Evolutionary conservation across 805 yeast genomes (phyloP).

Genomic region (Metschnikowia kofuensis): DNA sequence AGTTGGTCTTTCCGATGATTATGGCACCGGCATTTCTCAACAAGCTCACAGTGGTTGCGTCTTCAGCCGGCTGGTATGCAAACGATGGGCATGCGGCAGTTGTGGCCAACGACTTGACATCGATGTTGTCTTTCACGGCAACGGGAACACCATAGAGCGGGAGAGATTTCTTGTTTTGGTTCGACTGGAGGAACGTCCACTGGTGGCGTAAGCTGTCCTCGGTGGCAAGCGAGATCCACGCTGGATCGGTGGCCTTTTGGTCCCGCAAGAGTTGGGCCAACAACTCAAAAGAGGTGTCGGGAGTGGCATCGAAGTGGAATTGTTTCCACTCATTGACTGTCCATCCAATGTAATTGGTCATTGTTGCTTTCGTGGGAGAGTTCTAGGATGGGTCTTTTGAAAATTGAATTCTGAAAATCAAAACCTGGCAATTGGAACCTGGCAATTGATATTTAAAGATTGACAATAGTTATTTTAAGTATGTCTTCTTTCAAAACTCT

Average conservation of each 20-base stretch:
- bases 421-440: too few relatives aligned
- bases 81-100: conserved; percentile 96
- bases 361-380: not conserved
- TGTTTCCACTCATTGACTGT: conserved; percentile 73
- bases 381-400: too few relatives aligned
- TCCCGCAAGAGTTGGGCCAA: conserved; percentile 46
- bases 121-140: conserved; percentile 94
- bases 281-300: conserved; percentile 54
- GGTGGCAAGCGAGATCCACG: conserved; percentile 84
- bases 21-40: conserved; percentile 90
- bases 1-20: conserved; percentile 87
- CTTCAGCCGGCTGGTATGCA: conserved; percentile 62
- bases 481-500: too few relatives aligned
- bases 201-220: conserved; percentile 65
- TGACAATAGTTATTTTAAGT: too few relatives aligned
- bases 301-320: conserved; percentile 62
- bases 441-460: too few relatives aligned
- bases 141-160: conserved; percentile 92
- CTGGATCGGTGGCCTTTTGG: conserved; percentile 67
- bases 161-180: conserved; percentile 48
- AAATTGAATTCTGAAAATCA: too few relatives aligned
- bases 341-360: conserved; percentile 55
- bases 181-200: conserved; percentile 71
- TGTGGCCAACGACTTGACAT: conserved; percentile 74
- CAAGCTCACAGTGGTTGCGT: conserved; percentile 72